These are phyloP conservation scores for Oidiodendron maius DNA, from an alignment of 495 filamentous ascomycete genomes.

Conservation along the genomic window DNA sequence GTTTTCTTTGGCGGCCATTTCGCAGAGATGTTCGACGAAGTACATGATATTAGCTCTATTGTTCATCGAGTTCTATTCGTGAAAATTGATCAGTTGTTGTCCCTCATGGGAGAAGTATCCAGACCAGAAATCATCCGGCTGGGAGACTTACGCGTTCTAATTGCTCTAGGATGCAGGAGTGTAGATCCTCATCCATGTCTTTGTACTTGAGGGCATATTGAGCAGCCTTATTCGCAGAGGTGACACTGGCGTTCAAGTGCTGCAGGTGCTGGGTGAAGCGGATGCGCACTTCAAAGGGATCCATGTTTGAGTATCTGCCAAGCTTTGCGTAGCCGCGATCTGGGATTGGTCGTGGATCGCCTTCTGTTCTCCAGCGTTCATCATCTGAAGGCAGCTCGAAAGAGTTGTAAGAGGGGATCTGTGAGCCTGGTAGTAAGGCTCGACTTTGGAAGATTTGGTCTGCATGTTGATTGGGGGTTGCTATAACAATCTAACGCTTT, in stretches of 20 bases:
- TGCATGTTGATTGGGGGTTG: neutral
- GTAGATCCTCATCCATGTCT: conserved; percentile 92
- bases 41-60: conserved; percentile 98
- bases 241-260: conserved; percentile 81
- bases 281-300: conserved; percentile 98
- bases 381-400: neutral
- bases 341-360: conserved; percentile 6
- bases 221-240: conserved; percentile 85
- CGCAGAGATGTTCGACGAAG: conserved; percentile 93
- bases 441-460: neutral
- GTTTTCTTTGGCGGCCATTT: conserved; percentile 70
- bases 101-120: neutral
- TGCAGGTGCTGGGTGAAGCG: conserved; percentile 86
- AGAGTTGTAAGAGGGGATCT: neutral
- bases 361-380: neutral
- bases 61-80: conserved; percentile 74
- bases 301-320: conserved; percentile 26
- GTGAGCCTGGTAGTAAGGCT: neutral
- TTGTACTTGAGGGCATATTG: conserved; percentile 89
- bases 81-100: neutral
- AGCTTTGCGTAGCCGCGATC: conserved; percentile 7
- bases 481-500: neutral
- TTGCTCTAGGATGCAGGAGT: conserved; percentile 94
- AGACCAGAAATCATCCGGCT: conserved; percentile 5
- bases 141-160: conserved; percentile 60